These are phyloP conservation scores for Kurtzmaniella fragi DNA, from an alignment of 805 yeast species.

Conservation along the genomic window DNA sequence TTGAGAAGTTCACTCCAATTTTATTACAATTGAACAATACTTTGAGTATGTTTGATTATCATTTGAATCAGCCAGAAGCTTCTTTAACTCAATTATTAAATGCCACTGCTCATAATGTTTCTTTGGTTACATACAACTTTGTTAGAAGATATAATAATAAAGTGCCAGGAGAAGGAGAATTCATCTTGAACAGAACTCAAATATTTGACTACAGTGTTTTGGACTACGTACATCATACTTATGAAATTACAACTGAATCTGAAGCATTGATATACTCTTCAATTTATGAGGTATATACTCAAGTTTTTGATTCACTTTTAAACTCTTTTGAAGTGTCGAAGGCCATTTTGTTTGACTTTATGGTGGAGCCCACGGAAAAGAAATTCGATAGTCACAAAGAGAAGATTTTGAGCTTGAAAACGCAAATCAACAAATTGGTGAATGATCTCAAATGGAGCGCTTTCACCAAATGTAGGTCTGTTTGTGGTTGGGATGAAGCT, in stretches of 20 bases:
- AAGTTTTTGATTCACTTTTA: slow-evolving; percentile 32
- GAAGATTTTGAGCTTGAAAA: slow-evolving; percentile 9
- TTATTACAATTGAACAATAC: slow-evolving; percentile 38
- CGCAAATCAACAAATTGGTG: slow-evolving; percentile 17
- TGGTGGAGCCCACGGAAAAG: slow-evolving; percentile 8
- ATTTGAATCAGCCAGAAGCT: neutral
- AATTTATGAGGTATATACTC: slow-evolving; percentile 31
- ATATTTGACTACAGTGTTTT: slow-evolving; percentile 34
- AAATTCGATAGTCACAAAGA: slow-evolving; percentile 1
- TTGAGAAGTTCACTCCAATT: slow-evolving; percentile 49
- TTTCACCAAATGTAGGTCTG: slow-evolving; percentile 35
- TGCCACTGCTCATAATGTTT: slow-evolving; percentile 25
- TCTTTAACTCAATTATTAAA: slow-evolving; percentile 16
- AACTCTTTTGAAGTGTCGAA: slow-evolving; percentile 27
- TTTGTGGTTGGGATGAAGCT: slow-evolving; percentile 43
- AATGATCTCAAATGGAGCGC: slow-evolving; percentile 36
- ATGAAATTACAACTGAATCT: slow-evolving; percentile 28
- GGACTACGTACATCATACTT: slow-evolving; percentile 44
- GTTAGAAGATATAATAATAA: slow-evolving; percentile 38
- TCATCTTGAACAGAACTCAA: slow-evolving; percentile 8
- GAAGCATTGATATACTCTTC: slow-evolving; percentile 51
- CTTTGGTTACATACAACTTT: slow-evolving; percentile 39
- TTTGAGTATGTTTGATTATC: slow-evolving; percentile 10
- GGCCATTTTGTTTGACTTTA: slow-evolving; percentile 15
- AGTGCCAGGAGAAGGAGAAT: slow-evolving; percentile 7